Conservation (phyloP, 208 protist genomes). For the Vickermania spadyakhi region DNA sequence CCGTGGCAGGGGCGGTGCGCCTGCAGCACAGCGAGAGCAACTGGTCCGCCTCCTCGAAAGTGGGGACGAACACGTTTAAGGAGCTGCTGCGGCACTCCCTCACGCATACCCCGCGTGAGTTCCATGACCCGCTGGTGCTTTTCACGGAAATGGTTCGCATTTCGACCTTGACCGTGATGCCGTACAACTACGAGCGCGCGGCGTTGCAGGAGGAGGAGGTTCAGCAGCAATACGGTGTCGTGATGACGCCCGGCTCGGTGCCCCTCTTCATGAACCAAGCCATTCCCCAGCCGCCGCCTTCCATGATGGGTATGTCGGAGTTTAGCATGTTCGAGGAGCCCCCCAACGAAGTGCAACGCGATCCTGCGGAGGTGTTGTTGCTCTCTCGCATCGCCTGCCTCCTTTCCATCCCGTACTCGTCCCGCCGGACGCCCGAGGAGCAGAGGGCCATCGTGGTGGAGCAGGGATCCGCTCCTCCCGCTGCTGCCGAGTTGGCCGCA, state of each 20-base stretch:
- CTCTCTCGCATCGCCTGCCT: conserved; percentile 71
- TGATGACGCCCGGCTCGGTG: neutral
- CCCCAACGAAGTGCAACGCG: conserved; percentile 7
- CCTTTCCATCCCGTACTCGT: conserved; percentile 51
- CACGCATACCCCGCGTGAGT: conserved; percentile 33
- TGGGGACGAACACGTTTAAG: conserved; percentile 15
- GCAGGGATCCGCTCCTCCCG: no score
- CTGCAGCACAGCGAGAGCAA: neutral
- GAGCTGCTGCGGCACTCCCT: conserved; percentile 51
- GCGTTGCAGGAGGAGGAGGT: conserved; percentile 5
- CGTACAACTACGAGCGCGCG: conserved; percentile 32
- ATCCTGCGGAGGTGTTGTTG: conserved; percentile 42
- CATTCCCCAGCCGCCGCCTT: neutral
- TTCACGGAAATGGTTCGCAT: conserved; percentile 71
- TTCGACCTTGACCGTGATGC: conserved; percentile 31
- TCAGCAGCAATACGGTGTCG: neutral
- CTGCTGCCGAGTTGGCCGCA: no score
- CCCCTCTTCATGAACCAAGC: neutral
- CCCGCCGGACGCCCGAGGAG: conserved; percentile 2
- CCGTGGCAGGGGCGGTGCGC: neutral
- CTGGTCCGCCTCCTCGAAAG: neutral
- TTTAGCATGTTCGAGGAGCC: conserved; percentile 3
- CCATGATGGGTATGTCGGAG: neutral
- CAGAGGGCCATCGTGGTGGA: no score
- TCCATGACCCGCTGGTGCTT: conserved; percentile 57